These are phyloP conservation scores for Mortierella sp. DNA, from an alignment of 371 early-diverging fungal species.

Conservation along the genomic window DNA sequence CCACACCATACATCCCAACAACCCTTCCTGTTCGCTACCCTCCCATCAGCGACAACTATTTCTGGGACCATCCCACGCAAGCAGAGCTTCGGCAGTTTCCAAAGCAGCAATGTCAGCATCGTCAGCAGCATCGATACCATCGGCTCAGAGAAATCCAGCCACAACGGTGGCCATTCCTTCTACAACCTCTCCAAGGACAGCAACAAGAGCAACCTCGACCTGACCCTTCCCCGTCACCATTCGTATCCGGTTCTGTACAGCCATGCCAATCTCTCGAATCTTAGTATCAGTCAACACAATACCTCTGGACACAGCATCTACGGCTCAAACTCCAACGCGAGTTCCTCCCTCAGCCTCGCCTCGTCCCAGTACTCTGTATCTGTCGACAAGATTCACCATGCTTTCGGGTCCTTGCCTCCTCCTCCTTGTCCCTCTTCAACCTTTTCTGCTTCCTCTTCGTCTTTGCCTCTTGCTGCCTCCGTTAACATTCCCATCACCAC, in stretches of 20 bases:
- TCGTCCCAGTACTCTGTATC: conserved; percentile 29
- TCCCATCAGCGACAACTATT: conserved; percentile 32
- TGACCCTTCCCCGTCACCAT: conserved; percentile 29
- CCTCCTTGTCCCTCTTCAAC: conserved; percentile 16
- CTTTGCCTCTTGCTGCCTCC: conserved; percentile 37
- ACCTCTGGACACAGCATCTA: conserved; percentile 40
- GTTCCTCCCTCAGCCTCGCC: conserved; percentile 25
- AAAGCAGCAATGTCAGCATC: conserved; percentile 20
- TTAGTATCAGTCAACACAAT: conserved; percentile 22
- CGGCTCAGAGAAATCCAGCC: background rate
- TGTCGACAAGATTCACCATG: conserved; percentile 35
- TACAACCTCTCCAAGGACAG: conserved; percentile 42
- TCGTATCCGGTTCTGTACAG: conserved; percentile 28
- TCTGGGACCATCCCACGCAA: background rate
- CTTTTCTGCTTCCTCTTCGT: conserved; percentile 36
- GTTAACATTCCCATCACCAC: conserved; percentile 33
- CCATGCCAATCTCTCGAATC: conserved; percentile 21
- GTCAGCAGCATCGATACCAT: conserved; percentile 20
- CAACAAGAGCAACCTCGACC: conserved; percentile 44
- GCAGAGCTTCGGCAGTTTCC: conserved; percentile 27
- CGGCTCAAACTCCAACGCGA: conserved; percentile 29
- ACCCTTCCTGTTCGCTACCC: conserved; percentile 38
- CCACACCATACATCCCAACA: conserved; percentile 26
- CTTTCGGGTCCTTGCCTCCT: conserved; percentile 51
- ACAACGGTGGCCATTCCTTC: conserved; percentile 27